Base-by-base conservation (phyloP, 441 rosid species). In the Arabidopsis lyrata region DNA sequence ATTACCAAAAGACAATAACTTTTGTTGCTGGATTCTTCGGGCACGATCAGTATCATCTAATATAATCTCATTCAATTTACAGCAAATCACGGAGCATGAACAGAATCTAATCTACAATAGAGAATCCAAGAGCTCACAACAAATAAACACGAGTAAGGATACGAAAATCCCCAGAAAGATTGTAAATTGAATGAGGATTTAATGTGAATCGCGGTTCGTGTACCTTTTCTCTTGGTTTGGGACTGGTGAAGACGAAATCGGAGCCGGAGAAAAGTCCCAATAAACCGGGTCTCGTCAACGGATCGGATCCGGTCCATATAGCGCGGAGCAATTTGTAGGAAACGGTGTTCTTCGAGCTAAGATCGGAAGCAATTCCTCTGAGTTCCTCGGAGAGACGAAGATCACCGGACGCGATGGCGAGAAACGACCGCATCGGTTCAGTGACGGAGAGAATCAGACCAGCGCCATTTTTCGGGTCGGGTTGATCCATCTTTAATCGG, bases 211-310 rank as follows among this genome's bases (percentile, higher is more conserved):
- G 65, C 34, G 20, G 1, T 62, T n/a, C 5, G 5, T 11, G 52
- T 60, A 92, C 99, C 95, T 92, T 95, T 75, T 85, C 90, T 65
- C 98, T 80, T 1, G 97, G 98, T 63, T 83, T 87, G 56, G 97
- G 96, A 74, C 90, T 80, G 58, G 71, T 57, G 58, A 95, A 79
- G 65, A 92, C 72, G 80, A 90, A 87, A 47, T 64, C 74, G 10
- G 96, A 81, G 34, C 90, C 90, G 7, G 83, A 82, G 74, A 89
- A 84, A 39, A 95, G 85, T 50, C 39, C 50, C 50, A 59, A 55
- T 69, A 90, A 77, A 2, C 70, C 78, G 6, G 96, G 97, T 20
- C 93, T 84, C 16, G 80, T 71, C 1, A 77, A 78, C 0, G 87
- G 84, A 31, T 61, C 63, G 34, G 86, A 83, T 8, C 71, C 85